phyloP scores from a whole-genome alignment of 192 early-diverging fungal genomes.

The Jimgerdemannia lactiflua region DNA sequence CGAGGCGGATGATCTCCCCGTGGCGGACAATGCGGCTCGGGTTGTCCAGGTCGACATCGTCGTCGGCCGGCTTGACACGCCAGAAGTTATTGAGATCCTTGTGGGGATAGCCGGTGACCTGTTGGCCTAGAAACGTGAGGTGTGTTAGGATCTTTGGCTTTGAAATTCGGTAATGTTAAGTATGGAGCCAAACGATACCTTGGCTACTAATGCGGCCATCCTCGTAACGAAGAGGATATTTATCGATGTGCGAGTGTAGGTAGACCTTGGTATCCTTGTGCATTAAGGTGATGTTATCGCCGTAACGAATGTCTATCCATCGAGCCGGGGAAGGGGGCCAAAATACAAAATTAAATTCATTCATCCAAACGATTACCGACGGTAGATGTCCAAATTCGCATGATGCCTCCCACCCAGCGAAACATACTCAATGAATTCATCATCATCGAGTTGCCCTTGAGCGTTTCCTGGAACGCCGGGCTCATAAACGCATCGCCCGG shows the following conservation, averaged over 20 bases:
- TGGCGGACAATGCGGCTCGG: constrained; percentile 52
- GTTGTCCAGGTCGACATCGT: constrained; percentile 29
- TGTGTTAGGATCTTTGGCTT: constrained; percentile 53
- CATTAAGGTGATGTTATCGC: constrained; percentile 73
- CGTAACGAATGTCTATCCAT: constrained; percentile 68
- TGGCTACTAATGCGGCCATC: constrained; percentile 86
- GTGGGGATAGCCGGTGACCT: not conserved
- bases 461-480: constrained; percentile 80
- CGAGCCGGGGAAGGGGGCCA: not conserved
- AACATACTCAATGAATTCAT: constrained; percentile 47
- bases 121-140: not conserved
- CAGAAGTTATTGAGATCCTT: constrained; percentile 74
- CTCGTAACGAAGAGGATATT: constrained; percentile 90
- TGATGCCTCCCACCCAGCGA: constrained; percentile 22
- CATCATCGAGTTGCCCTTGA: constrained; percentile 73
- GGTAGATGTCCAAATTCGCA: constrained; percentile 16
- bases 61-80: constrained; percentile 37
- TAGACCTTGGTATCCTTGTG: constrained; percentile 74
- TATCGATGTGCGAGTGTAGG: constrained; percentile 75
- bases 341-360: constrained; percentile 8
- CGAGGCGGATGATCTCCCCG: constrained; percentile 78
- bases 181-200: constrained; percentile 31
- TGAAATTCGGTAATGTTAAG: constrained; percentile 10
- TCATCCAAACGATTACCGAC: not conserved
- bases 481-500: constrained; percentile 95